Evolutionary conservation across 1,139 yeast genomes (phyloP), one percentile per base, ranked within the genome.

Genomic region (Spathaspora sp.): DNA sequence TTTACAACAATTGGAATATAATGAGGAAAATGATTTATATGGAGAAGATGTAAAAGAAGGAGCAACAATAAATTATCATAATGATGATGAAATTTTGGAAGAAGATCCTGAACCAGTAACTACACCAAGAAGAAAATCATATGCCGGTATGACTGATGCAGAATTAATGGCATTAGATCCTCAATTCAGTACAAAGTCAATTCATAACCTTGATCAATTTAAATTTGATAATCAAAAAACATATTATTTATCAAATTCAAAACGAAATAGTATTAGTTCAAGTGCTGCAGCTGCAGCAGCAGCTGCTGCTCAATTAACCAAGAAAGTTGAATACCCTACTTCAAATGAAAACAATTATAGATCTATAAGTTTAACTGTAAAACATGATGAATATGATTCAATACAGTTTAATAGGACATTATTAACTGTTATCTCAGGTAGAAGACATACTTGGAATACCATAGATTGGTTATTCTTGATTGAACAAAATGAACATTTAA

Each of bases 161-260:
- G 89, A 85, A 59, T 65, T 85, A 43, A 65, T 82, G 56, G 81
- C 78, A 4, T 61, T 83, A 56, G 90, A 84, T 60, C 72, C 79
- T 2, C 86, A 81, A 55, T 83, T 71, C 55, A 56, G 65, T 24
- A 64, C 74, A 10, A 63, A 59, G 49, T 61, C 70, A 8, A 56
- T 62, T 3, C 55, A 67, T 15, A 65, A 70, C 43, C 58, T 73
- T 43, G 67, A 67, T 47, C 60, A 65, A 49, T 73, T 70, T 56
- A 72, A 72, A 52, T 74, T 74, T 51, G 78, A 73, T 56, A 61
- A 64, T 33, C 71, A 66, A 44, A 64, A 64, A 39, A 68, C 74
- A 0, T 71, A 66, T 53, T 72, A 70, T 53, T 51, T 64, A 16
- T 65, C 70, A 2, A 47, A 62, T 7, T 52, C 59, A 13, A 60